Evolutionary conservation across 805 yeast genomes (phyloP), one percentile per base, ranked within the genome.

Genomic region (Zygoascus flipseniorum): DNA sequence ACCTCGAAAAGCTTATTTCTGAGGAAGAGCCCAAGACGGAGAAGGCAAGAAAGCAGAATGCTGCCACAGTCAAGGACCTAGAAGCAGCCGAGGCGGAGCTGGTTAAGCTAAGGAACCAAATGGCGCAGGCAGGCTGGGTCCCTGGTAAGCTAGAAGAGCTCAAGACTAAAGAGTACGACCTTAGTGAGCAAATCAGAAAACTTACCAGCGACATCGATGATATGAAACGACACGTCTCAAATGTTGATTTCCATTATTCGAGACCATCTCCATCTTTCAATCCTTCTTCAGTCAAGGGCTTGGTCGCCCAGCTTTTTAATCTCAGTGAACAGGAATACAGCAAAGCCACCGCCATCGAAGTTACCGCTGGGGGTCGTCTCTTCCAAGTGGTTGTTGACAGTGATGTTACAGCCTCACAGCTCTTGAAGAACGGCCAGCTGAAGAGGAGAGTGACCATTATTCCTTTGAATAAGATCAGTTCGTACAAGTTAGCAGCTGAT

Each of bases 341-440:
- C 26, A 81, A 83, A 52, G 84, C 95, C 0, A 75, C 83, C 26
- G 99, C 99, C 1, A 72, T 93, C 37, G 97, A 93, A 68, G 85
- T 88, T 1, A 85, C 95, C 65, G 99, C 97, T 1, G 99, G 99
- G 48, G 95, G 92, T 5, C 76, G 90, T 60, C 69, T 95, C 31
- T 95, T 81, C 67, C 89, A 90, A 62, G 86, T 95, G 37, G 89
- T 93, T 50, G 98, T 95, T 31, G 97, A 89, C 61, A 83, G 80
- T 56, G 95, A 92, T 54, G 80, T 73, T 18, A 84, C 88, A 2
- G 98, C 95, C n/a, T 77, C 95, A 0, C 85, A 83, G 53, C 69
- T 93, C 9, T 74, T 93, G 43, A 93, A 89, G 60, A 75, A 73
- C 31, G 97, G 97, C 6, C 81, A 80, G 55, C 73, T 92, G 50